Conservation (phyloP, 169 alveolate species). For the Plasmodium cynomolgi region DNA sequence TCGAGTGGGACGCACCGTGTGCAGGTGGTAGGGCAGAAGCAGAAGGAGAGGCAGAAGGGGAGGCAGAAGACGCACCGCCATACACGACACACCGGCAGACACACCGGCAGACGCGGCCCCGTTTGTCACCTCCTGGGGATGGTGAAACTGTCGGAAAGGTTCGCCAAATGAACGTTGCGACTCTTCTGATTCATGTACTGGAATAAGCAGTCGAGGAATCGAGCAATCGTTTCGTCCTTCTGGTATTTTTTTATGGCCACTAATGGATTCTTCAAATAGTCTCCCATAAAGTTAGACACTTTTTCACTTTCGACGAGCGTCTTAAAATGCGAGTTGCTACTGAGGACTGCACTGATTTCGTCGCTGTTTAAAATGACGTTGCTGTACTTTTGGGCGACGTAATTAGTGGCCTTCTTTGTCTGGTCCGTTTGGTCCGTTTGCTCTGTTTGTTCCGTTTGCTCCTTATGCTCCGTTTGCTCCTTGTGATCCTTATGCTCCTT, state of each 20-base stretch:
- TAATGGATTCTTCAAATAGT: slow-evolving; percentile 29
- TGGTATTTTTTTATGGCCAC: slow-evolving; percentile 34
- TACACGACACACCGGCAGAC: too few species aligned
- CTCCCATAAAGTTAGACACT: slow-evolving; percentile 27
- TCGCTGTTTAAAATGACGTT: slow-evolving; percentile 44
- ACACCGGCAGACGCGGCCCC: not conserved
- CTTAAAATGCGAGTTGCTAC: slow-evolving; percentile 7
- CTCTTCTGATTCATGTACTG: slow-evolving; percentile 56
- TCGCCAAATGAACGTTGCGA: slow-evolving; percentile 21
- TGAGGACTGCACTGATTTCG: slow-evolving; percentile 32
- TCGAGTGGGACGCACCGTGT: too few species aligned
- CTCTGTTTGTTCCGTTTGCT: not conserved
- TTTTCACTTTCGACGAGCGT: not conserved
- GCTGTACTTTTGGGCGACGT: slow-evolving; percentile 23
- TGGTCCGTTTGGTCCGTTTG: not conserved
- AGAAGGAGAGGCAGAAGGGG: too few species aligned
- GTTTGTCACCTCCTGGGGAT: not conserved
- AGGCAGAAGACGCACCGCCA: too few species aligned
- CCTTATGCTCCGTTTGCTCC: not conserved
- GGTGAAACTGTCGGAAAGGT: slow-evolving; percentile 8
- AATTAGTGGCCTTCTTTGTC: not conserved
- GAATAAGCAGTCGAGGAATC: slow-evolving; percentile 25
- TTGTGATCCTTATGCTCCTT: too few species aligned
- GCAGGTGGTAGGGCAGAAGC: too few species aligned
- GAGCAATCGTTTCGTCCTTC: slow-evolving; percentile 4